Base-by-base conservation (phyloP, 2,329 filamentous ascomycete species). In the Talaromyces piceae region DNA sequence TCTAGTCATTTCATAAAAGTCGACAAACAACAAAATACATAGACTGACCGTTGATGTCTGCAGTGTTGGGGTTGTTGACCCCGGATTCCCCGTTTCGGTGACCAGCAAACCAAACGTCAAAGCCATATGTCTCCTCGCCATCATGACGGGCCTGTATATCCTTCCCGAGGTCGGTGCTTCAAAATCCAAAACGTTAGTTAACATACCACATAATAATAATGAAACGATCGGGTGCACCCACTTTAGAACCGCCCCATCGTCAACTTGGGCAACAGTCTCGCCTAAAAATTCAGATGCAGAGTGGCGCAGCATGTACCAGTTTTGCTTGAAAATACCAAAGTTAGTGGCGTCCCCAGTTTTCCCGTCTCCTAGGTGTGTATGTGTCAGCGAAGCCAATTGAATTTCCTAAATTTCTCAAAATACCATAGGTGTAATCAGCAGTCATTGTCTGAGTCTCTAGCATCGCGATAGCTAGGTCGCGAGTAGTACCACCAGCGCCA, bases 401-500 rank as follows among this genome's bases (percentile, higher is more conserved):
- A 25, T 25, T 25, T 25, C 4, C 18, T 30, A 30, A 30, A n/a
- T 18, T 63, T 59, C 7, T 7, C 18, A 41, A 8, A 3, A 7
- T 41, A 41, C 39, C 39, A 25, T 41, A 41, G 18, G 39, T 41
- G 18, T 41, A 41, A 41, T 41, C 39, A 3, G 39, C 18, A 25
- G 39, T 41, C 39, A 41, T 41, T 41, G 39, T 41, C 54, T 44
- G 62, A 59, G 59, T 63, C 51, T 66, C 61, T 9, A 66, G 57
- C 63, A 65, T 65, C 5, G 64, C 63, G 47, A 66, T 65, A 25
- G 63, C 64, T 1, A 66, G 43, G 45, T 66, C 64, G 3, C 64
- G 54, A n/a, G 59, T 59, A 52, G 56, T 59, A 4, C 61, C 64
- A 7, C 63, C 61, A 3, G 58, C 58, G 13, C 47, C 53, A 13